Percentiles rank a stretch among this genome's conserved stretches.
These are phyloP conservation scores for Globisporangium sylvaticum DNA, from an alignment of 352 stramenopile species.

Conservation along the genomic window DNA sequence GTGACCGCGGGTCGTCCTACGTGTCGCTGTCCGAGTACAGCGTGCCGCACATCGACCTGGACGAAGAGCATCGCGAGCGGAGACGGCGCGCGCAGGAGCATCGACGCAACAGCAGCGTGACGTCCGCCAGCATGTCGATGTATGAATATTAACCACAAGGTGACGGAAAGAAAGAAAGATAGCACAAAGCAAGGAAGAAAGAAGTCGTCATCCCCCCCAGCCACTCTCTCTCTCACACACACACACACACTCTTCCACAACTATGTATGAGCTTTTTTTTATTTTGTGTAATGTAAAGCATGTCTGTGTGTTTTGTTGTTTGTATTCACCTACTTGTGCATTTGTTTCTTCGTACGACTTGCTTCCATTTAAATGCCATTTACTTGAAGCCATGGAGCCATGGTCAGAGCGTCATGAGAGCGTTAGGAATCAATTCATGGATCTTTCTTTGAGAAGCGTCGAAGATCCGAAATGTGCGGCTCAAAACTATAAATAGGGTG, in stretches of 20 bases:
- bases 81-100: conserved; percentile 67
- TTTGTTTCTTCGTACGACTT: not conserved
- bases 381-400: not conserved
- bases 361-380: not conserved
- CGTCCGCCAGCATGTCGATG: conserved; percentile 24
- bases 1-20: conserved; percentile 72
- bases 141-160: conserved; percentile 12
- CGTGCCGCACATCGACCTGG: conserved; percentile 57
- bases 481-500: not conserved
- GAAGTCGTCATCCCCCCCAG: not conserved
- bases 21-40: conserved; percentile 76
- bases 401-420: not conserved
- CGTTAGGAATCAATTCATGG: not conserved
- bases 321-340: not conserved
- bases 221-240: not conserved
- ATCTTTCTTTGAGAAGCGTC: not conserved
- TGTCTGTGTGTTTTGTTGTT: not conserved
- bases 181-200: not conserved
- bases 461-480: not conserved
- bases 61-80: conserved; percentile 69
- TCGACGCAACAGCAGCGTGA: conserved; percentile 67
- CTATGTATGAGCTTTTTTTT: conserved; percentile 1
- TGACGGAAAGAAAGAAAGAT: not conserved
- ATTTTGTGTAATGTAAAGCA: conserved; percentile 4
- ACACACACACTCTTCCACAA: too few relatives aligned